A percentile compares a stretch with the other conserved stretches of the same genome.
These are phyloP conservation scores for Pulveroboletus ridleyi DNA, from an alignment of 1,284 basidiomycete species.

Conservation along the genomic window DNA sequence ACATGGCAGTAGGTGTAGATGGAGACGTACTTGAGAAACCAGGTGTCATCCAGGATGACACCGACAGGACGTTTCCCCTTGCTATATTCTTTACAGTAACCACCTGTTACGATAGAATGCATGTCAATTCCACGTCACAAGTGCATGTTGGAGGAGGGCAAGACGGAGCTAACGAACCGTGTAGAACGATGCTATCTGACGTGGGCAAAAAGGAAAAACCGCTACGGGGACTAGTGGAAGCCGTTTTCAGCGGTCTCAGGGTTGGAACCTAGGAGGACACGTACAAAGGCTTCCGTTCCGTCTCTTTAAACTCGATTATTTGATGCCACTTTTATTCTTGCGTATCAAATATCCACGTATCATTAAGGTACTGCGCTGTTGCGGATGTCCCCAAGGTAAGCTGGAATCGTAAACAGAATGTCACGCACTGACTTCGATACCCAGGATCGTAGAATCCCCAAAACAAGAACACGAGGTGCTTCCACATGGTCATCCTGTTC, in stretches of 20 bases:
- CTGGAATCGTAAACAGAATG: background rate
- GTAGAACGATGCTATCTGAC: slow-evolving; percentile 82
- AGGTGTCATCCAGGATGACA: slow-evolving; percentile 90
- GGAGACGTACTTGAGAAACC: slow-evolving; percentile 77
- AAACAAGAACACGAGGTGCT: slow-evolving; percentile 86
- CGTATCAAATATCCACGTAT: slow-evolving; percentile 90
- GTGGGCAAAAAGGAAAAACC: slow-evolving; percentile 90
- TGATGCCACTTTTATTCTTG: slow-evolving; percentile 91
- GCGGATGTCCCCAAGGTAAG: background rate
- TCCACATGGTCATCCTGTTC: slow-evolving; percentile 88
- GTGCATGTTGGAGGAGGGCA: background rate
- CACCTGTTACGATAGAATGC: slow-evolving; percentile 52
- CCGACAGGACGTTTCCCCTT: slow-evolving; percentile 91
- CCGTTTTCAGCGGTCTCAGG: slow-evolving; percentile 1
- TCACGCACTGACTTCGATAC: slow-evolving; percentile 59
- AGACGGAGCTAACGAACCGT: slow-evolving; percentile 56
- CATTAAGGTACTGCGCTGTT: slow-evolving; percentile 85
- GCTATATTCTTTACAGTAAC: slow-evolving; percentile 92
- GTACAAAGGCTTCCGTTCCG: slow-evolving; percentile 75
- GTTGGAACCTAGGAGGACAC: slow-evolving; percentile 24
- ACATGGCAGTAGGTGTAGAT: background rate
- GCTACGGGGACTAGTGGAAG: slow-evolving; percentile 66
- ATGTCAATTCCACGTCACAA: background rate
- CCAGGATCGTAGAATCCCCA: slow-evolving; percentile 91
- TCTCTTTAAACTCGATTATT: slow-evolving; percentile 75